Base-by-base conservation (phyloP, 2,329 filamentous ascomycete species). In the Juglanconis juglandina region DNA sequence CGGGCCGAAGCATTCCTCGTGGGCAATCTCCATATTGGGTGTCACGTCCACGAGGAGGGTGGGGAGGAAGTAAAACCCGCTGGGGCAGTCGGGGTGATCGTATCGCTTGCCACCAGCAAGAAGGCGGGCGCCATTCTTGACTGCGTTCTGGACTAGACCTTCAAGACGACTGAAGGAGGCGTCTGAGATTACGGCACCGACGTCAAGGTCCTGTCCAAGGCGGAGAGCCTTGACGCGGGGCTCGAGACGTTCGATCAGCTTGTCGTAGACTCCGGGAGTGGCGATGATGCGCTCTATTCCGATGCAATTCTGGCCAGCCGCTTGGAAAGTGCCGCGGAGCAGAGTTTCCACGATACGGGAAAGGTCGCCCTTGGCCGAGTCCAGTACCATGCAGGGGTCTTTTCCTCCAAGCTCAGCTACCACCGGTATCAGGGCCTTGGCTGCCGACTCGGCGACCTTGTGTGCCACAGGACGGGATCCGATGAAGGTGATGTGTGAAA, bases 231-330 rank as follows among this genome's bases (percentile, higher is more conserved):
- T 81, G 66, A 98, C 91, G 63, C 89, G 87, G 10, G 90, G 88
- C 55, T 86, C 83, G 24, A 99, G 84, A 63, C 87, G 80, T 5
- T 80, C 74, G 56, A 96, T 77, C 30, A 99, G 83, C 59, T 80
- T 79, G 64, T 89, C 81, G 77, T 98, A 96, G 55, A 91, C 81
- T n/a, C 77, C 79, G 1, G 91, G 88, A 14, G 90, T 83, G 32
- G 89, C 91, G 67, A 98, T 88, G 70, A 98, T 88, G 59, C 95
- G 90, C 77, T 99, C 95, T 66, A 97, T 94, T 58, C 95, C 95
- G 70, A 99, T 94, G 76, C 95, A 99, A 77, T 99, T 99, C 75
- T 99, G 95, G 1, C 95, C 95, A 14, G 92, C 89, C 55, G 92
- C 92, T 75, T 99, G 95, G 76, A 98, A 99, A 9, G 91, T 92